phyloP scores from a whole-genome alignment of 2,329 filamentous ascomycete species.

The Penicillium thymicola region DNA sequence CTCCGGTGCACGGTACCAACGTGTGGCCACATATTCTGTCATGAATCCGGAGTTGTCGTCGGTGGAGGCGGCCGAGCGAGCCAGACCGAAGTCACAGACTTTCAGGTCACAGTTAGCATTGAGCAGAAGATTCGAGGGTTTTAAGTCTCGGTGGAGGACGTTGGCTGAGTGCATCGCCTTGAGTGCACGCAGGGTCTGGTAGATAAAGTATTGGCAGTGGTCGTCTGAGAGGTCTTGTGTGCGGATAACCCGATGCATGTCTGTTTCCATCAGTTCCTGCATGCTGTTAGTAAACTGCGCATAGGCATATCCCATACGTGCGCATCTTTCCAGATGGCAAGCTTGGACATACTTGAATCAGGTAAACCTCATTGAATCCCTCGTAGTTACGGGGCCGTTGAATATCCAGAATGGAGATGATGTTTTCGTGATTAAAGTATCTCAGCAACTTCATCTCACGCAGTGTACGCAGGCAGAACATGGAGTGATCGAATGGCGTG shows the following conservation, averaged over 20 bases:
- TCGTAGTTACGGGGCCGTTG: constrained; percentile 97
- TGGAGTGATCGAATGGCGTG: constrained; percentile 97
- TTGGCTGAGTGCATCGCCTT: constrained; percentile 99
- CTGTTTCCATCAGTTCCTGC: constrained; percentile 97
- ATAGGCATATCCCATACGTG: constrained; percentile 1
- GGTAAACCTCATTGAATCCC: constrained; percentile 94
- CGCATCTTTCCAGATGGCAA: neutral
- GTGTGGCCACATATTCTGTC: constrained; percentile 99
- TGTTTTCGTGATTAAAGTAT: constrained; percentile 99
- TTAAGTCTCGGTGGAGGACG: constrained; percentile 93
- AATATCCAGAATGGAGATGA: constrained; percentile 98
- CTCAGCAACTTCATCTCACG: constrained; percentile 98
- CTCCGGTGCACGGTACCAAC: constrained; percentile 98
- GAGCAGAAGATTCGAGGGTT: constrained; percentile 92
- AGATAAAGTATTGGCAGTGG: constrained; percentile 99
- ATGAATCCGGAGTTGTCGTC: constrained; percentile 99
- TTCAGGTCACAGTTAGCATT: constrained; percentile 99
- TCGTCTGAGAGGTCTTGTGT: constrained; percentile 98
- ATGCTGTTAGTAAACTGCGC: neutral
- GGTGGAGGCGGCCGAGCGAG: constrained; percentile 90
- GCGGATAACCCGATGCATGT: constrained; percentile 98
- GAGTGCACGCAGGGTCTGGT: constrained; percentile 93
- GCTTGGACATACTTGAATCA: constrained; percentile 73
- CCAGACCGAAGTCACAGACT: constrained; percentile 97
- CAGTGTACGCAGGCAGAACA: constrained; percentile 94